Percentiles rank a stretch among this genome's conserved stretches.
phyloP scores from a whole-genome alignment of 768 basidiomycete species.

The Gymnopilus dilepis region DNA sequence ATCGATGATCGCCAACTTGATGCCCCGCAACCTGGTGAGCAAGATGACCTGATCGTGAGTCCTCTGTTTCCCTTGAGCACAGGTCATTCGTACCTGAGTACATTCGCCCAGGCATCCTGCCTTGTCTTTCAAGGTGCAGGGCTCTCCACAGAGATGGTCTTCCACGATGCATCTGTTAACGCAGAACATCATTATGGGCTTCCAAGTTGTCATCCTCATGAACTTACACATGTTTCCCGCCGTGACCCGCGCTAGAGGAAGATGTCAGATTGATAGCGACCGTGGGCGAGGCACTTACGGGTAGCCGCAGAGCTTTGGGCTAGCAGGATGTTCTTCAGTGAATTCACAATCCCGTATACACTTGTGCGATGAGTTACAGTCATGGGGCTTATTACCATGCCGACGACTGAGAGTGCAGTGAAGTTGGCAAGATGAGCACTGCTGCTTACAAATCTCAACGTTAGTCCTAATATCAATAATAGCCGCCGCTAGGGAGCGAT shows the following conservation, averaged over 20 bases:
- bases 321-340: too few species aligned
- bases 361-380: constrained; percentile 55
- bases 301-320: too few species aligned
- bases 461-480: constrained; percentile 48
- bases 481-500: constrained; percentile 46
- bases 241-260: too few species aligned
- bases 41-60: too few species aligned
- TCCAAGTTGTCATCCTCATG: too few species aligned
- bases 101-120: constrained; percentile 59
- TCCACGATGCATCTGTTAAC: constrained; percentile 58
- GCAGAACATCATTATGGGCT: constrained; percentile 33
- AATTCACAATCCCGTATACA: constrained; percentile 37
- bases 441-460: constrained; percentile 53
- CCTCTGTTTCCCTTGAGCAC: not conserved
- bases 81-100: constrained; percentile 44
- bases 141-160: constrained; percentile 58
- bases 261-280: too few species aligned
- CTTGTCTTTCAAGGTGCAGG: constrained; percentile 50
- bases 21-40: constrained; percentile 50
- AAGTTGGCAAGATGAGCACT: constrained; percentile 54
- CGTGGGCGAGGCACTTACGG: too few species aligned
- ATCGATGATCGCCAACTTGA: constrained; percentile 53
- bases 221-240: too few species aligned
- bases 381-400: constrained; percentile 51
- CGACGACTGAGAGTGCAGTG: constrained; percentile 49